phyloP scores from a whole-genome alignment of 177 flowering plant genomes.

The Vitis hybrid region DNA sequence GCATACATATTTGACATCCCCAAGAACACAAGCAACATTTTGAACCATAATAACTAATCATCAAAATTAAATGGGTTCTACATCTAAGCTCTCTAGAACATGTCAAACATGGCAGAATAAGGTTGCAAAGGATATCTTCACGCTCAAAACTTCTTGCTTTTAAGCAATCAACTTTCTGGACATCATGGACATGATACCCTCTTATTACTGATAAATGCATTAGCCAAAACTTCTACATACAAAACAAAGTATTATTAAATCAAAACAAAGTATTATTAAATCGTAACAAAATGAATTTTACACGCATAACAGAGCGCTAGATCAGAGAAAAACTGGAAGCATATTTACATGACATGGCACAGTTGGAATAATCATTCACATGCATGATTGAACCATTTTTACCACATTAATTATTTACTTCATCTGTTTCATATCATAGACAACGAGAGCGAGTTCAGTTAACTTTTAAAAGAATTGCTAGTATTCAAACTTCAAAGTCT shows the following conservation, averaged over 20 bases:
- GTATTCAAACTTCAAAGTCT: not conserved
- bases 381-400: not conserved
- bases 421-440: not conserved
- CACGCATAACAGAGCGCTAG: not conserved
- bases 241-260: too few relatives aligned
- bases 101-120: too few relatives aligned
- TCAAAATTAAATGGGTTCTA: too few relatives aligned
- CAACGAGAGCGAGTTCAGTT: not conserved
- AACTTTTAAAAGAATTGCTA: not conserved
- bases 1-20: too few relatives aligned
- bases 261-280: not conserved
- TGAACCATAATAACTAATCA: too few relatives aligned
- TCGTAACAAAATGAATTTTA: not conserved
- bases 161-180: too few relatives aligned
- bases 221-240: not conserved
- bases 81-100: too few relatives aligned
- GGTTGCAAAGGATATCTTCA: too few relatives aligned
- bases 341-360: too few relatives aligned
- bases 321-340: not conserved
- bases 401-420: not conserved
- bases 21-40: too few relatives aligned
- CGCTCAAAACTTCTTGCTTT: too few relatives aligned
- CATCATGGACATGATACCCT: not conserved
- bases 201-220: not conserved
- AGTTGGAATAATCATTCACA: not conserved